Percentiles rank a stretch among this genome's conserved stretches.
Evolutionary conservation across 2,329 filamentous ascomycete species (phyloP).

Genomic region (Claviceps quebecensis): DNA sequence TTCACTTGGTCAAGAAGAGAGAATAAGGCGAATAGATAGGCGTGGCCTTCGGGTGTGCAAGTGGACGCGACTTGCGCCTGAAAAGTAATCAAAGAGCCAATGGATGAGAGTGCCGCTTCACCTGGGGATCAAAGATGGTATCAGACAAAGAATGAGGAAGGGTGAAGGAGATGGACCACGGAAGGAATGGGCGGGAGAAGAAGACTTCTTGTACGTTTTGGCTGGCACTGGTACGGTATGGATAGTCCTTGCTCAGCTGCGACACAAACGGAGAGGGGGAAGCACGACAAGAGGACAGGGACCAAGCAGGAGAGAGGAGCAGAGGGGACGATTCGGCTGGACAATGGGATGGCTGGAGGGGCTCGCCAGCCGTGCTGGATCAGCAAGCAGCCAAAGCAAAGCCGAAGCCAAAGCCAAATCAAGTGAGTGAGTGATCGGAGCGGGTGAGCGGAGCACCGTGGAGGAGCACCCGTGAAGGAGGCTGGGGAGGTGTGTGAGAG

Average conservation of each 20-base stretch:
- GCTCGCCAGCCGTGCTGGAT: neutral
- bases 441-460: neutral
- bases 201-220: conserved; percentile 8
- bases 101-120: neutral
- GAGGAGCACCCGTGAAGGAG: too few relatives aligned
- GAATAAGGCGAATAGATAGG: neutral
- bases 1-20: neutral
- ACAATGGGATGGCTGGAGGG: neutral
- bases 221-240: conserved; percentile 1
- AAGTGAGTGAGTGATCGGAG: neutral
- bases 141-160: neutral
- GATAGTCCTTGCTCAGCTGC: neutral
- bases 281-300: neutral
- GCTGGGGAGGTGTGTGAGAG: neutral
- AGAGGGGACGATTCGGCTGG: neutral
- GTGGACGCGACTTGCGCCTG: conserved; percentile 1
- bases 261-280: neutral
- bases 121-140: neutral
- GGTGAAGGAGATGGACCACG: neutral
- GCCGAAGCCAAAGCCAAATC: conserved; percentile 1
- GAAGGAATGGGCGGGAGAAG: conserved; percentile 3
- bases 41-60: conserved; percentile 1
- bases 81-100: neutral
- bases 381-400: neutral
- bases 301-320: neutral